Percentiles rank a stretch among this genome's conserved stretches.
These are phyloP conservation scores for Phytophthora hibernalis DNA, from an alignment of 352 stramenopile species.

Conservation along the genomic window DNA sequence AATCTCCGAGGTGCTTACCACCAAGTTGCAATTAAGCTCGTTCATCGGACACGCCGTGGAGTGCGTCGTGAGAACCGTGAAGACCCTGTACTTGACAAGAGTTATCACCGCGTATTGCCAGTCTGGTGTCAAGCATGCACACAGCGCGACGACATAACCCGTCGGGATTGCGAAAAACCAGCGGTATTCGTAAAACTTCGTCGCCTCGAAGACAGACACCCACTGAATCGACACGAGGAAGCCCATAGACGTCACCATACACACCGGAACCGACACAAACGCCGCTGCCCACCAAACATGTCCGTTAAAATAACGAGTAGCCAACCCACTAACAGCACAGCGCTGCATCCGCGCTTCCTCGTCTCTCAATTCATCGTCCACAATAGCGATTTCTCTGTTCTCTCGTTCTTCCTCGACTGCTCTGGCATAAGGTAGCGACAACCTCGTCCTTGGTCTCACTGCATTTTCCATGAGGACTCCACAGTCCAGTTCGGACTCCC, in stretches of 20 bases:
- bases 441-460: conserved; percentile 8
- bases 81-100: conserved; percentile 47
- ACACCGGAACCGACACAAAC: conserved; percentile 39
- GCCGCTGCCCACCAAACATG: conserved; percentile 51
- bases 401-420: conserved; percentile 29
- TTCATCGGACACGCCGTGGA: conserved; percentile 64
- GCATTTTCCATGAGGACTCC: neutral
- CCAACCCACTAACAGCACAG: conserved; percentile 35
- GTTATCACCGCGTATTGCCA: conserved; percentile 54
- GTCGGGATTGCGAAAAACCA: conserved; percentile 49
- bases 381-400: conserved; percentile 33
- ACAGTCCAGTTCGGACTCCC: conserved; percentile 3
- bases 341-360: conserved; percentile 31
- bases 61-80: conserved; percentile 57
- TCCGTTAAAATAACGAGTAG: conserved; percentile 30
- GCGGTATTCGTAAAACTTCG: conserved; percentile 56
- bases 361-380: conserved; percentile 36
- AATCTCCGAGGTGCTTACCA: conserved; percentile 41
- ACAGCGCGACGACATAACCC: conserved; percentile 44
- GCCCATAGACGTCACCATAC: conserved; percentile 27
- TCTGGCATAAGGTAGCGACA: conserved; percentile 12
- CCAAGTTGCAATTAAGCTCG: conserved; percentile 45
- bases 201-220: conserved; percentile 43
- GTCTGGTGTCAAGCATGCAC: conserved; percentile 53
- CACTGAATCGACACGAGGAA: conserved; percentile 44